Conservation (phyloP, 2,329 filamentous ascomycete genomes). For the Didymella pinodella region DNA sequence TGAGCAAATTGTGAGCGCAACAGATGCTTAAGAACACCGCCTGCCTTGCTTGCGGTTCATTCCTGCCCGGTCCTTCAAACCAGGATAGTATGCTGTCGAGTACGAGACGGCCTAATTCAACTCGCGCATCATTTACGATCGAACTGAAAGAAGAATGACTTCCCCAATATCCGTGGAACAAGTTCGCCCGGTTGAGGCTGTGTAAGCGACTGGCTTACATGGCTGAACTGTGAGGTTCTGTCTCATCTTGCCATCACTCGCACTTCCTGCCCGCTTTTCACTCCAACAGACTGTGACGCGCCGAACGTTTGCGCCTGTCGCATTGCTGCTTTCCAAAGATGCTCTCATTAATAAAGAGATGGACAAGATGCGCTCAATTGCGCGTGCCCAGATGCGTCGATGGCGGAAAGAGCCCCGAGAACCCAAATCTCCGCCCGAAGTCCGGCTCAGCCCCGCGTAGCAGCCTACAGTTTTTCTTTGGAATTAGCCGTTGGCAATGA, state of each 20-base stretch:
- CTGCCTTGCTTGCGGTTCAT: conserved; percentile 1
- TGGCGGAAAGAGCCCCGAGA: neutral
- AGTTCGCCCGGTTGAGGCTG: conserved; percentile 7
- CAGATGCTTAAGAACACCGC: conserved; percentile 6
- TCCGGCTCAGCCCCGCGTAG: conserved; percentile 8
- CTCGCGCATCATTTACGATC: neutral
- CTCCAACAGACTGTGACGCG: neutral
- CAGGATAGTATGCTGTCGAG: neutral
- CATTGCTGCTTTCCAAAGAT: neutral
- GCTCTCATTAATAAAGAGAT: neutral
- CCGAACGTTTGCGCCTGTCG: neutral
- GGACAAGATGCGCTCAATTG: neutral
- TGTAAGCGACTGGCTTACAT: conserved; percentile 6
- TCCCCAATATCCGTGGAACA: neutral
- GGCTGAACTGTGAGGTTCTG: neutral
- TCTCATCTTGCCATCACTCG: neutral
- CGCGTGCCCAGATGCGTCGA: neutral
- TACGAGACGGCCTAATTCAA: conserved; percentile 2
- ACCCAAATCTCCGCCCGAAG: neutral
- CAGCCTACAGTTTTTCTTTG: conserved; percentile 3
- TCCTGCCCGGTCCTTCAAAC: conserved; percentile 11
- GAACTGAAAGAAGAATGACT: conserved; percentile 10
- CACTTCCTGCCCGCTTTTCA: neutral
- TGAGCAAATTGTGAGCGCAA: conserved; percentile 2
- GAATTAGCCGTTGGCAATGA: neutral